Evolutionary conservation across 768 basidiomycete genomes (phyloP).

Genomic region (Termitomyces heimii): DNA sequence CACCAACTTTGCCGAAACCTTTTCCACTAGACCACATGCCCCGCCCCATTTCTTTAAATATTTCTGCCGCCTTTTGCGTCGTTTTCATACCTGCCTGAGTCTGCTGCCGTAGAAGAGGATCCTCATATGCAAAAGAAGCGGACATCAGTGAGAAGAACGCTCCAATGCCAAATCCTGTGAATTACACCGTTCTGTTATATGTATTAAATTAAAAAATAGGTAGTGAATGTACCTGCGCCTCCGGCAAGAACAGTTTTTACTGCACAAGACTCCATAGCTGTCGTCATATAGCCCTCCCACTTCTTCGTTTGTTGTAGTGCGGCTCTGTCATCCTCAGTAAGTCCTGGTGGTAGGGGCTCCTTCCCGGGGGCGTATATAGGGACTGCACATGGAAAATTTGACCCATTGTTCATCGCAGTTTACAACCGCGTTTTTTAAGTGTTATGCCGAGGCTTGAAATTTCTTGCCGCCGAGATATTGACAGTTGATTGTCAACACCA

Average conservation of each 20-base stretch:
- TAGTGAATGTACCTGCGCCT: conserved; percentile 59
- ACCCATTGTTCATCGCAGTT: conserved; percentile 12
- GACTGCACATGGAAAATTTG: conserved; percentile 39
- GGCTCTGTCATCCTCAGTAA: conserved; percentile 73
- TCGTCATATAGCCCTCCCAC: conserved; percentile 64
- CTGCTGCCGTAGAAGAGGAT: conserved; percentile 72
- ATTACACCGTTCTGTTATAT: not conserved
- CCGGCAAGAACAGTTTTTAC: conserved; percentile 80
- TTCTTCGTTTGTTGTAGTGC: conserved; percentile 66
- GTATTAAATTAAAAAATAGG: not conserved
- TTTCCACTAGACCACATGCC: conserved; percentile 89
- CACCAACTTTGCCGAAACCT: conserved; percentile 92
- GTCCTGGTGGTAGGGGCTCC: conserved; percentile 82
- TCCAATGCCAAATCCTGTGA: conserved; percentile 81
- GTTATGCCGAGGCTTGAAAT: conserved; percentile 3
- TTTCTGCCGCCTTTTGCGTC: conserved; percentile 73
- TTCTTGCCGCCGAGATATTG: conserved; percentile 8
- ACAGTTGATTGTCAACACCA: not conserved
- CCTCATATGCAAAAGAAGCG: conserved; percentile 91
- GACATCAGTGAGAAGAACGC: conserved; percentile 98
- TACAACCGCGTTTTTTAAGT: not conserved
- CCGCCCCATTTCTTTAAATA: conserved; percentile 92
- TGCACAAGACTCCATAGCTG: conserved; percentile 82
- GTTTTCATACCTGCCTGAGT: conserved; percentile 50
- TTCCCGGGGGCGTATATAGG: conserved; percentile 82